Evolutionary conservation across 441 rosid genomes (phyloP).

Genomic region (Eutrema salsugineum): DNA sequence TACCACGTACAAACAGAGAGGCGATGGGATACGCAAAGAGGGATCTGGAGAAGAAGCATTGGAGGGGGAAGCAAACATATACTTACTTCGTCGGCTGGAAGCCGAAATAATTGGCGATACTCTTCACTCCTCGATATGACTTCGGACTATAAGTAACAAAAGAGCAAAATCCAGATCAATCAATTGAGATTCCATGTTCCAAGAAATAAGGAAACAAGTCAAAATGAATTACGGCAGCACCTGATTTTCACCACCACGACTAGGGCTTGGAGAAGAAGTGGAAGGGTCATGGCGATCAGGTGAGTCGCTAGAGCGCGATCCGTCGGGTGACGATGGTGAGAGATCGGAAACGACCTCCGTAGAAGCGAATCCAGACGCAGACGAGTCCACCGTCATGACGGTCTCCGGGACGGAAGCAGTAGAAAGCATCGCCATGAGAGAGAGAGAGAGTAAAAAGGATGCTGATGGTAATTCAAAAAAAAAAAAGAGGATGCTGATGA

Average conservation of each 20-base stretch:
- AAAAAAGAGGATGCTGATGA: background rate
- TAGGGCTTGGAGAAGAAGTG: slow-evolving; percentile 46
- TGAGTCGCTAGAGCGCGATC: slow-evolving; percentile 36
- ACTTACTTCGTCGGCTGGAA: slow-evolving; percentile 87
- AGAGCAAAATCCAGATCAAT: background rate
- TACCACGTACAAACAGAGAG: slow-evolving; percentile 13
- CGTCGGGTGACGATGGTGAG: slow-evolving; percentile 32
- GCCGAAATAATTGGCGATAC: slow-evolving; percentile 87
- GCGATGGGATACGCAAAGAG: background rate
- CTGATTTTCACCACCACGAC: slow-evolving; percentile 53
- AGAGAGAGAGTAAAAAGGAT: slow-evolving; percentile 8
- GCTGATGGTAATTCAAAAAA: too few relatives aligned
- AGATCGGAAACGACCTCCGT: slow-evolving; percentile 39
- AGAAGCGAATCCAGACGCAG: slow-evolving; percentile 37
- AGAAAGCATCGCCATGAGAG: slow-evolving; percentile 42
- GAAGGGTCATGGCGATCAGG: slow-evolving; percentile 54
- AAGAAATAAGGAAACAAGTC: background rate
- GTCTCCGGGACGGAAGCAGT: slow-evolving; percentile 39
- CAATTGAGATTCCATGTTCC: background rate
- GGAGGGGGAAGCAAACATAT: background rate
- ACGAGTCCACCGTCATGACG: slow-evolving; percentile 37
- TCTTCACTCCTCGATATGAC: slow-evolving; percentile 72
- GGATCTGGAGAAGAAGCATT: background rate
- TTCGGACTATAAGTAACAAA: slow-evolving; percentile 38
- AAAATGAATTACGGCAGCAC: slow-evolving; percentile 35